A percentile compares a stretch with the other conserved stretches of the same genome.
Evolutionary conservation across 768 basidiomycete species (phyloP).

Genomic region (Leccinum rimulosum): DNA sequence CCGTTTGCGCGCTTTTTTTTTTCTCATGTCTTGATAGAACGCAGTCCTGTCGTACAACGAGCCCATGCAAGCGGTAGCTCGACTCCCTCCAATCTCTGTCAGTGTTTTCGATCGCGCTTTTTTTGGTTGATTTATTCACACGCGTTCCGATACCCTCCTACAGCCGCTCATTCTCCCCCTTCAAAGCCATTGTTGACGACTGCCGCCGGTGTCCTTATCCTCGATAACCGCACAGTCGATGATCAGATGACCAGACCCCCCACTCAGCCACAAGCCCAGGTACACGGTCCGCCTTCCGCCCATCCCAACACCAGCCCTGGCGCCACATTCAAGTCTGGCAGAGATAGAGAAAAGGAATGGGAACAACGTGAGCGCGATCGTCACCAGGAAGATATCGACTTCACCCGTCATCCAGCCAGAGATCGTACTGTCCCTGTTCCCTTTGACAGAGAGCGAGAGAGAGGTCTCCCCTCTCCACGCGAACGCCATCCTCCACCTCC

Average conservation of each 20-base stretch:
- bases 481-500: conserved; percentile 23
- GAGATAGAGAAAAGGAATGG: conserved; percentile 30
- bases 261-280: conserved; percentile 19
- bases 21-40: conserved; percentile 16
- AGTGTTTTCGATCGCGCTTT: conserved; percentile 5
- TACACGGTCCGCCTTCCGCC: conserved; percentile 12
- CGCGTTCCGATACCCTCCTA: neutral
- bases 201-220: conserved; percentile 26
- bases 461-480: conserved; percentile 22
- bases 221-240: conserved; percentile 31
- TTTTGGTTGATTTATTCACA: conserved; percentile 1
- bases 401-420: conserved; percentile 24
- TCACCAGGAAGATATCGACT: conserved; percentile 28
- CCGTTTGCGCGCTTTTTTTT: conserved; percentile 13
- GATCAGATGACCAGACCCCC: conserved; percentile 28
- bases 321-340: conserved; percentile 19
- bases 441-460: conserved; percentile 29
- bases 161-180: conserved; percentile 30
- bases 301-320: conserved; percentile 25
- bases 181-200: conserved; percentile 27
- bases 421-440: conserved; percentile 21
- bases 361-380: conserved; percentile 29
- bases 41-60: conserved; percentile 30
- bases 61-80: conserved; percentile 24
- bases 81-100: conserved; percentile 27